phyloP scores from a whole-genome alignment of 2,329 filamentous ascomycete genomes.

The Davidsoniella australis region DNA sequence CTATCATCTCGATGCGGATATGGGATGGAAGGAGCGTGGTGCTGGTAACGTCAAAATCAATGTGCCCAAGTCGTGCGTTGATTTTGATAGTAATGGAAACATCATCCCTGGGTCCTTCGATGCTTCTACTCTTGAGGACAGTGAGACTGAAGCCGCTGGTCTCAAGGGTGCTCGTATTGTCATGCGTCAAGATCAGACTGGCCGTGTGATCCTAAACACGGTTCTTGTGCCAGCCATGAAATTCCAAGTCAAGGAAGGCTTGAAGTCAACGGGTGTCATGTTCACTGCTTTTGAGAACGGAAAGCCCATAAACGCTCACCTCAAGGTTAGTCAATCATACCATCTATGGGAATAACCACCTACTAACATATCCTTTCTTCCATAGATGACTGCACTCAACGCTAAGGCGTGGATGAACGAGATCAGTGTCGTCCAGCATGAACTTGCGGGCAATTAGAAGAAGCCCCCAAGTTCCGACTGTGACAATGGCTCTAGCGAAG shows the following conservation, averaged over 20 bases:
- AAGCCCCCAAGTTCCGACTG: neutral
- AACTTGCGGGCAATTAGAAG: slow-evolving; percentile 26
- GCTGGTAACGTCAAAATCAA: slow-evolving; percentile 75
- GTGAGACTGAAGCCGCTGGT: slow-evolving; percentile 12
- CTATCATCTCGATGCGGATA: slow-evolving; percentile 55
- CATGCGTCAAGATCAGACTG: slow-evolving; percentile 80
- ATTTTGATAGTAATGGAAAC: slow-evolving; percentile 34
- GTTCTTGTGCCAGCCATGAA: slow-evolving; percentile 62
- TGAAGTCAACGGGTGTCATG: slow-evolving; percentile 52
- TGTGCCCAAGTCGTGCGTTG: slow-evolving; percentile 40
- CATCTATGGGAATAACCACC: neutral
- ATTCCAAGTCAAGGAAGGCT: slow-evolving; percentile 58
- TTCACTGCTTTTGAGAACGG: slow-evolving; percentile 46
- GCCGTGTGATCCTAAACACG: slow-evolving; percentile 74
- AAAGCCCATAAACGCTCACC: slow-evolving; percentile 40
- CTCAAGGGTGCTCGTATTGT: slow-evolving; percentile 53
- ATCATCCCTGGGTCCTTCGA: slow-evolving; percentile 38
- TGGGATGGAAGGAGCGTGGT: slow-evolving; percentile 80
- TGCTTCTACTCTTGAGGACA: slow-evolving; percentile 26
- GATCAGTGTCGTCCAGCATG: slow-evolving; percentile 31
- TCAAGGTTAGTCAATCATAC: slow-evolving; percentile 32
- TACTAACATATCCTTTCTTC: neutral
- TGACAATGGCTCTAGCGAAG: too few relatives aligned
- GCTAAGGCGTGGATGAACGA: slow-evolving; percentile 35
- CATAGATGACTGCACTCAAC: slow-evolving; percentile 35